Percentiles rank a stretch among this genome's conserved stretches.
Evolutionary conservation across 2,329 filamentous ascomycete genomes (phyloP).

Genomic region (Phaeophleospora eucalypticola): DNA sequence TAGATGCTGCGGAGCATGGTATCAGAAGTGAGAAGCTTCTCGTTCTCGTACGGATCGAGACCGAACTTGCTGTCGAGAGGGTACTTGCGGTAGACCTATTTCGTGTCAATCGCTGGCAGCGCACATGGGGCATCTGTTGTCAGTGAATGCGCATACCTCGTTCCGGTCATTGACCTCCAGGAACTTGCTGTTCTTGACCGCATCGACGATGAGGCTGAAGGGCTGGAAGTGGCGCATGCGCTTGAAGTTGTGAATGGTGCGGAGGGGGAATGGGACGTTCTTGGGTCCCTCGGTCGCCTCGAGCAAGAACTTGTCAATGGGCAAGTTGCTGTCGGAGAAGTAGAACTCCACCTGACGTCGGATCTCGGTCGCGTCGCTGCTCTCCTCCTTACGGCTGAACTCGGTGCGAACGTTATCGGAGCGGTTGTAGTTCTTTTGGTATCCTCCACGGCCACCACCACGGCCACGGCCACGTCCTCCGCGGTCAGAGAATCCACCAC

Average conservation of each 20-base stretch:
- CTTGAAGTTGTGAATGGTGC: slow-evolving; percentile 79
- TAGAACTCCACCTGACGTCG: slow-evolving; percentile 95
- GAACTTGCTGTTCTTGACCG: slow-evolving; percentile 70
- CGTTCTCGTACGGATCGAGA: slow-evolving; percentile 50
- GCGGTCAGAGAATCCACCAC: too few species aligned
- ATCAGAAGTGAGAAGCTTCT: slow-evolving; percentile 58
- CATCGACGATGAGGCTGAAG: slow-evolving; percentile 75
- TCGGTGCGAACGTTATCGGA: slow-evolving; percentile 23
- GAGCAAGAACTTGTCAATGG: slow-evolving; percentile 83
- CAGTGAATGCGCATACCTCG: slow-evolving; percentile 31
- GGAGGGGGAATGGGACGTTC: slow-evolving; percentile 77
- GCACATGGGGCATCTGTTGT: too few species aligned
- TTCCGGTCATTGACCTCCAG: slow-evolving; percentile 71
- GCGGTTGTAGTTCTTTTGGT: slow-evolving; percentile 6
- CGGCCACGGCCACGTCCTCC: slow-evolving; percentile 12
- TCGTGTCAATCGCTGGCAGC: too few species aligned
- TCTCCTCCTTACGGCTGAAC: slow-evolving; percentile 56
- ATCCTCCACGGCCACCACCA: slow-evolving; percentile 10
- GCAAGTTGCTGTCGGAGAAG: slow-evolving; percentile 87
- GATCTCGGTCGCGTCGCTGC: slow-evolving; percentile 74
- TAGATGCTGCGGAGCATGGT: slow-evolving; percentile 75
- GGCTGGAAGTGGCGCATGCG: slow-evolving; percentile 95
- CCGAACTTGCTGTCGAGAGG: slow-evolving; percentile 54
- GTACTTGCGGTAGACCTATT: slow-evolving; percentile 67
- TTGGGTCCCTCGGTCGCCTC: slow-evolving; percentile 69